Base-by-base conservation (phyloP, 2,329 filamentous ascomycete species). In the Ceratocystiopsis brevicomis region DNA sequence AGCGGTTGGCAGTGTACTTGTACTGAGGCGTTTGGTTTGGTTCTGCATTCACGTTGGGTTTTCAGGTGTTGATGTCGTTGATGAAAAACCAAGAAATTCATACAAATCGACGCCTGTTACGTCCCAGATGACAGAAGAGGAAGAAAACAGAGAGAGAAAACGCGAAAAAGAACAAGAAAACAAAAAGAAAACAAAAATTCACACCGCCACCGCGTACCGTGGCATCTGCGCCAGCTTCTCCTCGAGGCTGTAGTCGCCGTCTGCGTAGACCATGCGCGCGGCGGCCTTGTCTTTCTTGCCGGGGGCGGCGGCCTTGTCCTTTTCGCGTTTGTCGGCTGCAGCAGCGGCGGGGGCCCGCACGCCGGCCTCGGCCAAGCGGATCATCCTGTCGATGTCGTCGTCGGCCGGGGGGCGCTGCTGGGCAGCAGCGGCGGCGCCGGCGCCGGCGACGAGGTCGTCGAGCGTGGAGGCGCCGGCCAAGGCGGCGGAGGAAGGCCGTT, bases 191-290 rank as follows among this genome's bases (percentile, higher is more conserved):
- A 16, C n/a, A n/a, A n/a, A n/a, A n/a, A n/a, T n/a, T 35, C 40
- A 43, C 17, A 37, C 39, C 3, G 44, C 46, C 19, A 49, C 41
- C 0, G 78, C 76, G 64, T 92, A 94, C 60, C 76, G 78, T 48
- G 81, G 68, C 63, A 90, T 64, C 56, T 66, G 63, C 25, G 84
- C 80, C 82, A 93, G 86, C 62, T 78, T 84, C 68, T 94, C 87
- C 64, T 95, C 87, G 2, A 85, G 82, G 54, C 82, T 90, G 54
- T 77, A 65, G 46, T 81, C 78, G 42, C 80, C 76, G 56, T 92
- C 83, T 48, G 77, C 77, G 63, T 90, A 94, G 30, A 93, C 68
- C 71, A 94, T 78, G 57, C 73, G 71, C 45, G 67, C 52, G 19
- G 19, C 19, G n/a, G 53, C 51, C 53, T 61, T 60, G 40, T 57